A percentile compares a stretch with the other conserved stretches of the same genome.
Evolutionary conservation across 2,329 filamentous ascomycete species (phyloP).

Genomic region (Verticillium zaregamsianum): DNA sequence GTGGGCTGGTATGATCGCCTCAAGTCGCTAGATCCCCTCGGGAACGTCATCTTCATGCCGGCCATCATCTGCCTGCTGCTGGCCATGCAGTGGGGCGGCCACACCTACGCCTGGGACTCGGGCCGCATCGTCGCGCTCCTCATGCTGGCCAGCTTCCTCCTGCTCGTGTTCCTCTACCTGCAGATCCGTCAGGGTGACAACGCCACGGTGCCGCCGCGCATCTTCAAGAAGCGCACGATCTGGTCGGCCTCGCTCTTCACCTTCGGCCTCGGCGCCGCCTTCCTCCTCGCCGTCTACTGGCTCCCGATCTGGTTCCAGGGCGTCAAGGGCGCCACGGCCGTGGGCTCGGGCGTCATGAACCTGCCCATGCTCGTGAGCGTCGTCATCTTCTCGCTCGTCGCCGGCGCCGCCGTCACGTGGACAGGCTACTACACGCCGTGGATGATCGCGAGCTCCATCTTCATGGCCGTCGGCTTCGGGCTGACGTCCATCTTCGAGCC

Average conservation of each 20-base stretch:
- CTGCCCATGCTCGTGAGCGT: constrained; percentile 34
- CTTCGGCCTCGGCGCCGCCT: constrained; percentile 33
- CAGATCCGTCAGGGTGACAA: constrained; percentile 33
- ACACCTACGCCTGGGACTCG: constrained; percentile 20
- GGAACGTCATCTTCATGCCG: constrained; percentile 25
- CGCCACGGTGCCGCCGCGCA: constrained; percentile 38
- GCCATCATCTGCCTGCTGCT: constrained; percentile 43
- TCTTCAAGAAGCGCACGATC: constrained; percentile 35
- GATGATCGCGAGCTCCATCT: constrained; percentile 31
- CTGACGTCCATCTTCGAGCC: constrained; percentile 36
- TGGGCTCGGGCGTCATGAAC: constrained; percentile 33
- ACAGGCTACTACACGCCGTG: constrained; percentile 41
- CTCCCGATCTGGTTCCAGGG: constrained; percentile 43
- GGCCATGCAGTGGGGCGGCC: constrained; percentile 46
- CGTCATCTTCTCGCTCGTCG: constrained; percentile 26
- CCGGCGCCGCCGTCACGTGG: constrained; percentile 28
- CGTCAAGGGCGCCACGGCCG: constrained; percentile 33
- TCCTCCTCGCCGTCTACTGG: constrained; percentile 28
- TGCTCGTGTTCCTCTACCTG: constrained; percentile 27
- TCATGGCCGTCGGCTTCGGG: constrained; percentile 32
- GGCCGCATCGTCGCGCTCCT: not conserved
- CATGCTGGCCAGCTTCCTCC: not conserved
- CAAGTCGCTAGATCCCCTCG: constrained; percentile 16
- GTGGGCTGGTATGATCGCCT: constrained; percentile 6
- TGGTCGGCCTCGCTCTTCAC: constrained; percentile 27